Conservation (phyloP, 768 basidiomycete genomes). For the Mycena crocata region DNA sequence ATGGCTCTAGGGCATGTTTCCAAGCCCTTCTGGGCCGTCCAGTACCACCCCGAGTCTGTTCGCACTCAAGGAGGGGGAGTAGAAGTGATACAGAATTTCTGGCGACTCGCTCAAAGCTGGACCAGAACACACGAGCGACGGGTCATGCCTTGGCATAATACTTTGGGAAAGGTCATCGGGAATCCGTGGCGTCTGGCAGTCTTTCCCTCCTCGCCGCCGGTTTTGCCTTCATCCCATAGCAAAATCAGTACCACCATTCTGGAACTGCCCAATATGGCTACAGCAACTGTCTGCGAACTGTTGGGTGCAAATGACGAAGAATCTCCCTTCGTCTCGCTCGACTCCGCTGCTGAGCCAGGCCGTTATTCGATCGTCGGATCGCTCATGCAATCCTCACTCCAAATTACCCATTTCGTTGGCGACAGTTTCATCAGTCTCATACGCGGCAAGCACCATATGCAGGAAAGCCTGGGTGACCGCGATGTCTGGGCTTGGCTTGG, state of each 20-base stretch:
- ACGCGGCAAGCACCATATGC: constrained; percentile 46
- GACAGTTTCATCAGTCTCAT: constrained; percentile 61
- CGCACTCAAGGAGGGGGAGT: constrained; percentile 76
- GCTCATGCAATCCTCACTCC: constrained; percentile 63
- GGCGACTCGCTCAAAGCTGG: constrained; percentile 75
- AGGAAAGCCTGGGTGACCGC: constrained; percentile 57
- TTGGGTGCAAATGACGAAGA: constrained; percentile 69
- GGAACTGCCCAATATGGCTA: constrained; percentile 54
- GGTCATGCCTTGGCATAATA: constrained; percentile 55
- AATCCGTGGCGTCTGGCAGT: constrained; percentile 76
- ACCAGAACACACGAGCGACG: constrained; percentile 50
- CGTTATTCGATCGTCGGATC: constrained; percentile 79
- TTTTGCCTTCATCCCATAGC: constrained; percentile 36
- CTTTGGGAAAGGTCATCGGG: constrained; percentile 53
- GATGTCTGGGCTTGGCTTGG: constrained; percentile 84
- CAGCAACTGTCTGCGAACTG: constrained; percentile 67
- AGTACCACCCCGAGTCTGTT: constrained; percentile 90
- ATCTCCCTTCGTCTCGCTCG: constrained; percentile 76
- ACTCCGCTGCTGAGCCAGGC: constrained; percentile 82
- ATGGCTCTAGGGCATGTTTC: constrained; percentile 78
- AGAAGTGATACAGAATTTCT: constrained; percentile 81
- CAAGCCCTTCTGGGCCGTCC: constrained; percentile 88
- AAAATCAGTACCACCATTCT: constrained; percentile 51
- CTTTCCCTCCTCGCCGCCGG: constrained; percentile 42
- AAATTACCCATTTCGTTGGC: constrained; percentile 67